These are phyloP conservation scores for Choiromyces venosus DNA, from an alignment of 495 filamentous ascomycete species.

Conservation along the genomic window DNA sequence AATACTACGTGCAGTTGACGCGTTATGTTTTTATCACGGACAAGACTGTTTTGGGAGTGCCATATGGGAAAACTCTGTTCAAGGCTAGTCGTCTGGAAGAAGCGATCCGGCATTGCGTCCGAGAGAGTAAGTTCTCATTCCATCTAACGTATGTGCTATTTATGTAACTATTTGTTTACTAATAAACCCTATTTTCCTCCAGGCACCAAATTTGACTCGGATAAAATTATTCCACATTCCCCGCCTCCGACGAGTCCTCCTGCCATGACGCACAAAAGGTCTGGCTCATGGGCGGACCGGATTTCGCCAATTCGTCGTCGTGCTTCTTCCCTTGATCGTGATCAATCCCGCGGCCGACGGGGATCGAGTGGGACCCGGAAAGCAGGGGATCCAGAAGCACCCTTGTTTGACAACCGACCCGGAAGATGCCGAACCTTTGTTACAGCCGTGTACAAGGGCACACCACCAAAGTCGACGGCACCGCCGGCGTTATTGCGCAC, in stretches of 20 bases:
- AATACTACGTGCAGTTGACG: slow-evolving; percentile 91
- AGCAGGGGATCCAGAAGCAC: slow-evolving; percentile 55
- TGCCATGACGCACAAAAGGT: slow-evolving; percentile 9
- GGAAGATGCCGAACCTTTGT: slow-evolving; percentile 91
- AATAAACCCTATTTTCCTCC: slow-evolving; percentile 4
- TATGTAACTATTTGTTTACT: slow-evolving; percentile 9
- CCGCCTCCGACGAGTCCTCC: slow-evolving; percentile 21
- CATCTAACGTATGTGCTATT: background rate
- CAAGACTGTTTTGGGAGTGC: slow-evolving; percentile 92
- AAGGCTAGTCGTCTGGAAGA: slow-evolving; percentile 94
- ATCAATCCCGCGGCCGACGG: slow-evolving; percentile 17
- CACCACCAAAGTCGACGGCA: slow-evolving; percentile 38
- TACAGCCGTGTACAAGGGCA: slow-evolving; percentile 73
- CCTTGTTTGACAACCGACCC: slow-evolving; percentile 74
- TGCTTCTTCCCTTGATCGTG: slow-evolving; percentile 14
- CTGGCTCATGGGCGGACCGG: slow-evolving; percentile 22
- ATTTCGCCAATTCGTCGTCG: slow-evolving; percentile 13
- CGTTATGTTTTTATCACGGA: slow-evolving; percentile 93
- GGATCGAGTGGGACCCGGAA: slow-evolving; percentile 4
- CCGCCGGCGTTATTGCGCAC: slow-evolving; percentile 72
- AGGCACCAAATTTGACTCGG: slow-evolving; percentile 25
- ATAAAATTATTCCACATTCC: slow-evolving; percentile 35
- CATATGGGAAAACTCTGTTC: slow-evolving; percentile 87
- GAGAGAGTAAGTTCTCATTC: slow-evolving; percentile 48
- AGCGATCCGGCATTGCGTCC: slow-evolving; percentile 82